These are phyloP conservation scores for Ambispora gerdemannii DNA, from an alignment of 192 early-diverging fungal species.

Conservation along the genomic window DNA sequence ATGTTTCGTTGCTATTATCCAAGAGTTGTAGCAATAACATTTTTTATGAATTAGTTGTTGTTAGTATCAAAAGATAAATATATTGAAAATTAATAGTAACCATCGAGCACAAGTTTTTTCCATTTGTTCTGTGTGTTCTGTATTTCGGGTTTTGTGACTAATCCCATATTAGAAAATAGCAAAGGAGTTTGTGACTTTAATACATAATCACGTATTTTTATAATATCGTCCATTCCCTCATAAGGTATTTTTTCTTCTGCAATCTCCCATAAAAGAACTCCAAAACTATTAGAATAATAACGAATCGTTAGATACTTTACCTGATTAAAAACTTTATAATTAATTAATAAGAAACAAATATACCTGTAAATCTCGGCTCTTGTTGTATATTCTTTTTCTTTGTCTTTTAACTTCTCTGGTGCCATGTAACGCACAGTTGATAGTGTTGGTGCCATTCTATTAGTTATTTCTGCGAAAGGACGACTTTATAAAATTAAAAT, in stretches of 20 bases:
- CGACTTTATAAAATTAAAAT: background rate
- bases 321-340: too few relatives aligned
- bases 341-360: too few relatives aligned
- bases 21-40: too few relatives aligned
- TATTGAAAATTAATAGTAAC: background rate
- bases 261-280: background rate
- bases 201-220: background rate
- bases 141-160: too few relatives aligned
- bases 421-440: background rate
- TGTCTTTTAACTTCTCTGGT: background rate
- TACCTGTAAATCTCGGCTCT: constrained; percentile 7
- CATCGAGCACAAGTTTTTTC: background rate
- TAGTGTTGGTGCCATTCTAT: background rate
- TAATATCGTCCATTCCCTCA: background rate
- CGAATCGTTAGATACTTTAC: too few relatives aligned
- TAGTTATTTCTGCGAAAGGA: background rate
- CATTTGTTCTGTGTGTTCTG: too few relatives aligned
- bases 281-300: background rate
- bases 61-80: too few relatives aligned
- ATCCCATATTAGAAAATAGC: background rate
- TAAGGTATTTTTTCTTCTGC: background rate
- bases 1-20: background rate
- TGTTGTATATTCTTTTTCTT: background rate
- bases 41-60: too few relatives aligned
- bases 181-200: background rate